Conservation (phyloP, 257 asterid genomes). For the Salvia hispanica region DNA sequence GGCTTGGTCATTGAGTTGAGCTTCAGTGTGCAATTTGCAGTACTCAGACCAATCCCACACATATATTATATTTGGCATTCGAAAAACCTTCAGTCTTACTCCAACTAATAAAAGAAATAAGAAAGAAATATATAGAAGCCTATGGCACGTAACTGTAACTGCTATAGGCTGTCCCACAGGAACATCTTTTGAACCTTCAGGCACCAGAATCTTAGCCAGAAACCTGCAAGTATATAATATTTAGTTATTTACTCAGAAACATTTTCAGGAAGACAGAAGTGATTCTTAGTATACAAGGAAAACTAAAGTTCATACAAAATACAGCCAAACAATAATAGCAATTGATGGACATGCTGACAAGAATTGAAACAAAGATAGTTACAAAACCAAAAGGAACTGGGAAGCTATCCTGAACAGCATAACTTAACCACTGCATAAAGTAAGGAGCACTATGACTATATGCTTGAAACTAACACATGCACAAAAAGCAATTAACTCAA, state of each 20-base stretch:
- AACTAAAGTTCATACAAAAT: conserved; percentile 11
- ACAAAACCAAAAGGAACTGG: conserved; percentile 7
- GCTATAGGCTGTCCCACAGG: conserved; percentile 98
- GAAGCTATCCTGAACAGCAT: conserved; percentile 11
- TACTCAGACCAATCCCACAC: conserved; percentile 22
- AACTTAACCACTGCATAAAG: conserved; percentile 19
- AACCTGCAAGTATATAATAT: conserved; percentile 59
- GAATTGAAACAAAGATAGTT: conserved; percentile 13
- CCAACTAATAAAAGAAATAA: conserved; percentile 28
- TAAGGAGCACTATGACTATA: conserved; percentile 19
- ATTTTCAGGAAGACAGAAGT: background rate
- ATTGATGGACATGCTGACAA: conserved; percentile 14
- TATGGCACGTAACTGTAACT: conserved; percentile 67
- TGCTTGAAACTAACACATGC: background rate
- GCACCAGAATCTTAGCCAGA: conserved; percentile 90
- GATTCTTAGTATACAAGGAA: conserved; percentile 10
- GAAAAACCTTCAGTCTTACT: conserved; percentile 12
- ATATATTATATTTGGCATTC: conserved; percentile 15
- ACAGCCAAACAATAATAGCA: conserved; percentile 16
- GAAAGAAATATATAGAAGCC: conserved; percentile 28
- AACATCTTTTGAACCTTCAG: conserved; percentile 97
- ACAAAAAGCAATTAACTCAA: conserved; percentile 3
- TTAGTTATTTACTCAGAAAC: conserved; percentile 27
- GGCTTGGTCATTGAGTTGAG: conserved; percentile 27
- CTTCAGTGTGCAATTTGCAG: conserved; percentile 24